phyloP scores from a whole-genome alignment of 2,329 filamentous ascomycete genomes.

The Chaetomium globosum region DNA sequence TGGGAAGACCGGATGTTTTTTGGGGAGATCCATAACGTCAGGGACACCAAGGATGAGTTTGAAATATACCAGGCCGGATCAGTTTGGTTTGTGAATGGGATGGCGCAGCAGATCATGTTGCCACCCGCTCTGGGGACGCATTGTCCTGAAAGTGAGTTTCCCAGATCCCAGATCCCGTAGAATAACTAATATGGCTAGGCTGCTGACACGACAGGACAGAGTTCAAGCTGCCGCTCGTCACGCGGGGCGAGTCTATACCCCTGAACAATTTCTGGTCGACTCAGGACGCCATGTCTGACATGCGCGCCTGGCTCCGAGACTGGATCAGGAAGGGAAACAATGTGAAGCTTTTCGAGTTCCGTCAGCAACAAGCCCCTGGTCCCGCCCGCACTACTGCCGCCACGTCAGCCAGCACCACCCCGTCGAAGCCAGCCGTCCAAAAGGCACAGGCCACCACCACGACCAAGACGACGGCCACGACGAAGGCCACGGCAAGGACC shows the following conservation, averaged over 20 bases:
- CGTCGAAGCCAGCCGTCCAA: not conserved
- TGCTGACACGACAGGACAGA: slow-evolving; percentile 2
- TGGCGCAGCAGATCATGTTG: not conserved
- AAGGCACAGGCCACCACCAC: not conserved
- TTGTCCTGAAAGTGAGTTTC: not conserved
- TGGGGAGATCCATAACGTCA: not conserved
- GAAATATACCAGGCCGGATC: not conserved
- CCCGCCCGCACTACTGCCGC: not conserved
- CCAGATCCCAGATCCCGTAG: not conserved
- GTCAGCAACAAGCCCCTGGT: not conserved
- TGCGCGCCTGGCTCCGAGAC: not conserved
- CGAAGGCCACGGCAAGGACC: not conserved
- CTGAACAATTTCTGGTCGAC: not conserved
- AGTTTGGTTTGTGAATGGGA: not conserved
- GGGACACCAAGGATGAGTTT: not conserved
- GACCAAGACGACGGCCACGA: no score
- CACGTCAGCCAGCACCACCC: not conserved
- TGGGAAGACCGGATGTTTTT: not conserved
- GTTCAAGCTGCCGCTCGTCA: not conserved
- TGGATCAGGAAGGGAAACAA: not conserved
- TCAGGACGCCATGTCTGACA: not conserved
- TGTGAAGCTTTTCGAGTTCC: not conserved
- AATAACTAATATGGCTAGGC: not conserved
- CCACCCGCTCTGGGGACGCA: not conserved
- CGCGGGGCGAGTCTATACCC: not conserved